Base-by-base conservation (phyloP, 2,329 filamentous ascomycete species). In the Allantophomopsis lycopodina region DNA sequence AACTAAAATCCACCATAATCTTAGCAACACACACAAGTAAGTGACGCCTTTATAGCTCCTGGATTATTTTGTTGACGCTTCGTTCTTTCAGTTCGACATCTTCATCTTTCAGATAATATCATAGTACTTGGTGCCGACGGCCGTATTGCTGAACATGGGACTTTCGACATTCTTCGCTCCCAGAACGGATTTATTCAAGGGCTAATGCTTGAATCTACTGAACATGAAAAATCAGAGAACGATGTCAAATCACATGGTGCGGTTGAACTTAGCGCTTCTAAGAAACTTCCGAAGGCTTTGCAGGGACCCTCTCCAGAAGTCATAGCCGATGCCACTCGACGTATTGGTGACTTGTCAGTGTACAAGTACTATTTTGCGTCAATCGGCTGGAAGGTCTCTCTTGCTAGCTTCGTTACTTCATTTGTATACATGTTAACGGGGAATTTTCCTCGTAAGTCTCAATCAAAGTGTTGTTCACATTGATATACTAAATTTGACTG, bases 1-100 rank as follows among this genome's bases (percentile, higher is more conserved):
- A 47, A 14, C 46, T 50, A n/a, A 51, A 55, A 0, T 50, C 53
- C 5, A 65, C 62, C 1, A 59, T 64, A 1, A 44, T 71, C 0
- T 47, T 71, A 5, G 60, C 57, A 1, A 68, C 65, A 0, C 62
- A 66, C 38, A 55, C 57, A 1, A 47, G 56, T 53, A 49, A 45
- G 44, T 50, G 10, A 3, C 3, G 10, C 5, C 8, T 28, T 28
- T 10, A 8, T 12, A 28, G 4, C 23, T 10, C 10, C 8, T 10
- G 7, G 3, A 5, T 28, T 10, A 28, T 6, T 10, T 5, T 12
- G 10, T 28, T 28, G 10, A 28, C 23, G 5, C 8, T 28, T 3
- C 7, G 5, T 6, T 42, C 15, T 53, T 58, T 33, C 58, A 59
- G 54, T 42, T 46, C 10, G 61, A 55, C 40, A 59, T 31, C 53